phyloP scores from a whole-genome alignment of 495 filamentous ascomycete species.

The Parachaetomium inaequale region DNA sequence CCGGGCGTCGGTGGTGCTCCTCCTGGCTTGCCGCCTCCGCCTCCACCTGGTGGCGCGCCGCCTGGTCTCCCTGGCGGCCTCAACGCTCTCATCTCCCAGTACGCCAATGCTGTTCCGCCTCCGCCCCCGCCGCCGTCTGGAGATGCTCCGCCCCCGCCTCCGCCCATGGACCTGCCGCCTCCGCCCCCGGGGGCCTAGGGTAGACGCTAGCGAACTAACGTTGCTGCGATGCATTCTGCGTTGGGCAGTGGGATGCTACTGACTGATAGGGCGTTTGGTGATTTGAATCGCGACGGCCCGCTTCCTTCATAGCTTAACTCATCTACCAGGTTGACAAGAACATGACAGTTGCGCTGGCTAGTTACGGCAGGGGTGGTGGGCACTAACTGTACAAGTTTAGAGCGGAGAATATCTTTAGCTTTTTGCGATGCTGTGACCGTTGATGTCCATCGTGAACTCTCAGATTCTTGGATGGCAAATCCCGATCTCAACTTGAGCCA shows the following conservation, averaged over 20 bases:
- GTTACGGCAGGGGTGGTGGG: neutral
- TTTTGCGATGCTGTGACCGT: neutral
- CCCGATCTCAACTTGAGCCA: too few species aligned
- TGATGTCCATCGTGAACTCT: neutral
- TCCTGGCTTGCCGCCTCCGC: conserved; percentile 57
- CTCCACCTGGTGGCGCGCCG: conserved; percentile 60
- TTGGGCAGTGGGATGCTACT: conserved; percentile 21
- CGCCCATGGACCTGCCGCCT: conserved; percentile 71
- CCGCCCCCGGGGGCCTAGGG: conserved; percentile 59
- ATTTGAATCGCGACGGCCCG: conserved; percentile 10
- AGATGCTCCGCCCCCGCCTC: conserved; percentile 64
- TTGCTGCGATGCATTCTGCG: neutral
- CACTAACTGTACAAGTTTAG: conserved; percentile 23
- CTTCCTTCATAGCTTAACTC: conserved; percentile 12
- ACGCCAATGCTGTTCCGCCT: conserved; percentile 56
- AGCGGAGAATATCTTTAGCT: conserved; percentile 3
- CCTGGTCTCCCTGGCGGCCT: conserved; percentile 56
- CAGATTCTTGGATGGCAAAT: too few species aligned
- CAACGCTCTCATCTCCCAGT: conserved; percentile 66
- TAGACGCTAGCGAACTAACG: conserved; percentile 8
- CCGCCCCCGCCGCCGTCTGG: conserved; percentile 51
- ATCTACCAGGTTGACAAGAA: neutral
- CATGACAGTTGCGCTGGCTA: neutral
- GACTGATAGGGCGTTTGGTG: conserved; percentile 25
- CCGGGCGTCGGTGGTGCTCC: conserved; percentile 52